Base-by-base conservation (phyloP, 345 rosid genomes). In the Arabidopsis thaliana region DNA sequence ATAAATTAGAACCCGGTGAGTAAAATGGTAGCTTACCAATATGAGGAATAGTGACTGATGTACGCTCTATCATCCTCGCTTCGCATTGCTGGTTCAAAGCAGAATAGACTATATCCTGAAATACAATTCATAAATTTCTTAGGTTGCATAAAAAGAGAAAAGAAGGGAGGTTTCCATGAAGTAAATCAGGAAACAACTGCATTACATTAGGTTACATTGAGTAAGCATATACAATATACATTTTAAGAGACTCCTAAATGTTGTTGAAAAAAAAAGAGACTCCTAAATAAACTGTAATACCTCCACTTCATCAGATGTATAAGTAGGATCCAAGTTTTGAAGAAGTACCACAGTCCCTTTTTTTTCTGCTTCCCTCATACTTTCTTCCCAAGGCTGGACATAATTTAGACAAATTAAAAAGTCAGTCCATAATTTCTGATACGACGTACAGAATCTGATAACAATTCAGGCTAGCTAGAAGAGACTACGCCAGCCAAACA, bases 361-460 rank as follows among this genome's bases (percentile, higher is more conserved):
- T 71, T 78, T 83, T 59, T 81, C 79, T 7, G 91, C 96, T 45
- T 50, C 72, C 44, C 61, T 78, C 81, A 93, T 78, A 57, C 84
- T 84, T 65, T 88, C 90, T 76, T 88, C 88, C 94, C 93, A 94
- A 67, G 91, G 82, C 98, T 93, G 81, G 33, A 33, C 67, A 77
- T 61, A 65, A 30, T 57, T 38, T 59, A 42, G 42, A 51, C 8
- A 61, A 46, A 73, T 61, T 30, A 56, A 32, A 13, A 72, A 46
- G 74, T 80, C 52, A 80, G 69, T 48, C 48, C 16, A 49, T 58
- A 57, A 65, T 46, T 56, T 48, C 59, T 56, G 33, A 65, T 46
- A 53, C 30, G 14, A 41, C 49, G 7, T 40, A 41, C 76, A 51
- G 9, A 65, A 56, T 62, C 53, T 14, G 72, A 49, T 74, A 30